Evolutionary conservation across 768 basidiomycete species (phyloP), one percentile per base, ranked within the genome.

Genomic region (Pisolithus microcarpus): DNA sequence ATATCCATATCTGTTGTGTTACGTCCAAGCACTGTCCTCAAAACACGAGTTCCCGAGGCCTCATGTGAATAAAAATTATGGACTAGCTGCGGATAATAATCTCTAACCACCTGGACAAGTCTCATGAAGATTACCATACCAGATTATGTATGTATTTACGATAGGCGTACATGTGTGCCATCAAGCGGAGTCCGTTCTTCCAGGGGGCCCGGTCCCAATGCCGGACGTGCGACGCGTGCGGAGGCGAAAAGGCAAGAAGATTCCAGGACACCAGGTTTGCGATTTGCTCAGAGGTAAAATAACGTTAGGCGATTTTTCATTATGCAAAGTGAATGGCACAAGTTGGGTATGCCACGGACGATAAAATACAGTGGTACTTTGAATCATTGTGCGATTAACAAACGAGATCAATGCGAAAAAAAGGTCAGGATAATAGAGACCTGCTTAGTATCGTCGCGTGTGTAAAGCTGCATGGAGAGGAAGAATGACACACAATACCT

Each of bases 351-450:
- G n/a, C 45, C 31, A 23, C 7, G 31, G 30, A 5, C 43, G 26
- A 36, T 46, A 46, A 37, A 31, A 46, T 46, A 46, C 45, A 46
- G 13, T 46, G 31, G 43, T n/a, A 44, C 24, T 44, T 18, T 44
- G 26, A 28, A 24, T 15, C 30, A n/a, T 43, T 16, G 43, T 16
- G 31, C 36, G 45, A 46, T 46, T 46, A 46, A 46, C 19, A 9
- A 46, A 36, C 34, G 45, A 31, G 23, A 44, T 44, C 28, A 30
- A 24, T 44, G 43, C 13, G 10, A 30, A 16, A 16, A 31, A 36
- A n/a, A 36, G 28, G 28, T n/a, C 24, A n/a, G 7, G 18, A 21
- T 31, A 21, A 19, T 23, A 46, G 10, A 43, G 13, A 15, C 34
- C 24, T 15, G 43, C 15, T 23, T 28, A 46, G 16, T 34, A 18